Evolutionary conservation across 495 filamentous ascomycete species (phyloP), one percentile per base, ranked within the genome.

Genomic region (Penicillium samsonianum): DNA sequence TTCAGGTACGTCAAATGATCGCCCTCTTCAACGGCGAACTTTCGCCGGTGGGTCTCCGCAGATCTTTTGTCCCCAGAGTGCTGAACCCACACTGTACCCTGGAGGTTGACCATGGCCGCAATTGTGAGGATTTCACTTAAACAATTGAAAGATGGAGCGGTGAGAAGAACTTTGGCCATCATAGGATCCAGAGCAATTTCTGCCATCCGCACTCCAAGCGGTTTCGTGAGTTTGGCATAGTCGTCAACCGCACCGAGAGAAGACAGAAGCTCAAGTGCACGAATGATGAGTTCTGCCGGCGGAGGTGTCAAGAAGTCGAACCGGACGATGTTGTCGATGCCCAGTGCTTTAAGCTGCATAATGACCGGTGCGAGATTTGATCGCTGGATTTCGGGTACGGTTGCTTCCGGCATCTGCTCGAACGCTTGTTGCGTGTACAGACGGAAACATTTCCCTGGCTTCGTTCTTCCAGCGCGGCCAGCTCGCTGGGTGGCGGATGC

Each of bases 1-100:
- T 99, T 99, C 25, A 97, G 77, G 50, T 97, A 85, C 8, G 93
- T 97, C 40, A 99, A 79, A 65, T 98, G 94, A 65, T 99, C 94
- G 3, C 94, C 94, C 72, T 99, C 94, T 59, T 95, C 91, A 10
- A 86, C 91, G 2, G 93, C 89, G 63, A 98, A 99, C 57, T 89
- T 93, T 22, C 90, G 80, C 42, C 88, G 84, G 33, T 84, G 80
- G 38, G 80, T 86, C 61, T 96, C 91, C 31, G 83, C 80, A 31
- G 78, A 72, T 60, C 88, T 92, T 65, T 86, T 90, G 57, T 87
- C 85, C 14, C 84, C 89, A 9, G 90, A 85, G 58, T 90, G 87
- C 53, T 90, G 82, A 49, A 92, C 84, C 87, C 90, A 96, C 26
- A 96, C 80, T 19, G 82, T 83, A 16, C 90, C 89, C 52, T 91